Evolutionary conservation across 78 protist species (phyloP).

Genomic region (Bigelowiella natans): DNA sequence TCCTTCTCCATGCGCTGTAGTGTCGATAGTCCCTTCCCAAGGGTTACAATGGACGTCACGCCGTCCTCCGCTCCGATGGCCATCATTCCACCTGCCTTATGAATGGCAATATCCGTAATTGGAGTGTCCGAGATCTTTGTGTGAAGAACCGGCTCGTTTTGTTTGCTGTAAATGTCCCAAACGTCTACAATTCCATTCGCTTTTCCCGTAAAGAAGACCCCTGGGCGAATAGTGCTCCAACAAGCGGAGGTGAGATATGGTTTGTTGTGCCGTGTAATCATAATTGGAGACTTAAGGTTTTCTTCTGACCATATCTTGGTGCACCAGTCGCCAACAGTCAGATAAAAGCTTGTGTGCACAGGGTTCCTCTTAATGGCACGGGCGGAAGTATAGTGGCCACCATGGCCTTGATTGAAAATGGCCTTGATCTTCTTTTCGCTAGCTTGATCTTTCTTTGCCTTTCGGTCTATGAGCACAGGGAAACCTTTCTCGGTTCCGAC

Average conservation of each 20-base stretch:
- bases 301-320: neutral
- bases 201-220: slow-evolving; percentile 3
- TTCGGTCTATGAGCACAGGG: neutral
- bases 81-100: neutral
- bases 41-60: neutral
- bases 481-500: neutral
- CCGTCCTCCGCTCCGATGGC: neutral
- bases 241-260: neutral
- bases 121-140: neutral
- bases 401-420: neutral
- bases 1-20: neutral
- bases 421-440: neutral
- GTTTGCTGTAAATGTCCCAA: neutral
- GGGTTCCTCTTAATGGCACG: neutral
- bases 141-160: neutral
- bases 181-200: neutral
- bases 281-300: neutral
- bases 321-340: neutral
- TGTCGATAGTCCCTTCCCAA: neutral
- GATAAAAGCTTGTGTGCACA: neutral
- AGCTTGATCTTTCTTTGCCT: neutral
- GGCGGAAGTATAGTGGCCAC: neutral
- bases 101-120: neutral
- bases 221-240: slow-evolving; percentile 5
- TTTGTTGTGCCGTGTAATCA: neutral